Base-by-base conservation (phyloP, 1,284 basidiomycete genomes). In the Sutorius eximius region DNA sequence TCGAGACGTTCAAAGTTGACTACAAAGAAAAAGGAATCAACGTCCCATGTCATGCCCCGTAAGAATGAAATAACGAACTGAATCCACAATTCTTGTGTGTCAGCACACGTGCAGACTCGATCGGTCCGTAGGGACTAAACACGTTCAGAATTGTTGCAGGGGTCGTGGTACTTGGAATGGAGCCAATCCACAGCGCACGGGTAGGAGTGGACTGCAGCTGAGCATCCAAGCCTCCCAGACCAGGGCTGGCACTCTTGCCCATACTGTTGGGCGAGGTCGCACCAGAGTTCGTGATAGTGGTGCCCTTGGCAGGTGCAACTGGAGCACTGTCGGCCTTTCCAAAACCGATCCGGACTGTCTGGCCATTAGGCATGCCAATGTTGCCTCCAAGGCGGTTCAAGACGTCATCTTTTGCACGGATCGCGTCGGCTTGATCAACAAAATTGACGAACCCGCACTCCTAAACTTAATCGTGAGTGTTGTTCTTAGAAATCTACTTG, bases 371-470 rank as follows among this genome's bases (percentile, higher is more conserved):
- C 82, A 95, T 91, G 52, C 92, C 89, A 60, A 98, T 93, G 60
- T 95, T 92, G 5, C 95, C 95, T 37, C 93, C 93, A 37, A 98
- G 83, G 32, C 95, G 87, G 68, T 95, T 97, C 49, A 97, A 80
- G 18, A 98, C 93, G 70, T 99, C 97, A 40, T 99, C 96, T 67
- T 96, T 94, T 7, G 96, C 96, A 53, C 91, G 87, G 57, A 98
- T 87, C 18, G 96, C 97, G 72, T 98, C 96, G 1, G 85, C 82
- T 67, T 93, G 88, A 62, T 97, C 95, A 52, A 97, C 91, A 69
- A 96, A 99, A 73, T 99, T 99, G 72, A 99, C 95, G 71, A 99
- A 99, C 10, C 95, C 96, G 70, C 97, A 99, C 70, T 96, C 95
- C 93, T 96, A 50, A 37, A 56, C 52, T 44, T 41, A 47, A 16